Percentiles rank a stretch among this genome's conserved stretches.
Evolutionary conservation across 164 flowering plant species (phyloP).

Genomic region (Sextonia rubra): DNA sequence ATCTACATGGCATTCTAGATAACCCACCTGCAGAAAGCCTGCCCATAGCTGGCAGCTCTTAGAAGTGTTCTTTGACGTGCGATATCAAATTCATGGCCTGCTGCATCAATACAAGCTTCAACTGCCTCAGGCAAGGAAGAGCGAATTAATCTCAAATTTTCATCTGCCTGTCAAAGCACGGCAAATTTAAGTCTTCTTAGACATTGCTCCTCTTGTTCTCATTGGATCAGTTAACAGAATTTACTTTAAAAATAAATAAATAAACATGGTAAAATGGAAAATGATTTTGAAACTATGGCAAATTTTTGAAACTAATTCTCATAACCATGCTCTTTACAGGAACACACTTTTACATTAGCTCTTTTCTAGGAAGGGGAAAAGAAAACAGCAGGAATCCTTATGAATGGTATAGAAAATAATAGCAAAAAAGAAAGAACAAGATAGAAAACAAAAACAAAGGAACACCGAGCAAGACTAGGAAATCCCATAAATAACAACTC

Average conservation of each 20-base stretch:
- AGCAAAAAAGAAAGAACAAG: too few relatives aligned
- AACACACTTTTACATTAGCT: neutral
- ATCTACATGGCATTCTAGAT: neutral
- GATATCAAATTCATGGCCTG: constrained; percentile 92
- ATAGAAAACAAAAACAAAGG: too few relatives aligned
- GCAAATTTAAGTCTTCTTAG: neutral
- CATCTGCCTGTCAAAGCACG: constrained; percentile 76
- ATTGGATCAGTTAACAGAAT: neutral
- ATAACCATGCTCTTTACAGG: neutral
- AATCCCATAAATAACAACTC: too few relatives aligned
- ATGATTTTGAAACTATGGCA: neutral
- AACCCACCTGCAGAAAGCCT: constrained; percentile 90
- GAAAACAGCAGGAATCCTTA: too few relatives aligned
- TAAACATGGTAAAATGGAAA: neutral
- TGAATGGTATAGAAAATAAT: too few relatives aligned
- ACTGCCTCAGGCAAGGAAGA: constrained; percentile 87
- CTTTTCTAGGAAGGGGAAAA: too few relatives aligned
- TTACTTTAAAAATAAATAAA: too few relatives aligned
- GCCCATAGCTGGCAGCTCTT: constrained; percentile 99
- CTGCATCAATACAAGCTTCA: constrained; percentile 97
- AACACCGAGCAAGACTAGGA: too few relatives aligned
- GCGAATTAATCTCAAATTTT: constrained; percentile 85
- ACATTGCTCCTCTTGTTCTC: neutral
- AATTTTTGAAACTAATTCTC: neutral
- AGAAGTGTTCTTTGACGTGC: constrained; percentile 77